These are phyloP conservation scores for Mesostigma viride DNA, from an alignment of 139 green algal genomes.

Conservation along the genomic window DNA sequence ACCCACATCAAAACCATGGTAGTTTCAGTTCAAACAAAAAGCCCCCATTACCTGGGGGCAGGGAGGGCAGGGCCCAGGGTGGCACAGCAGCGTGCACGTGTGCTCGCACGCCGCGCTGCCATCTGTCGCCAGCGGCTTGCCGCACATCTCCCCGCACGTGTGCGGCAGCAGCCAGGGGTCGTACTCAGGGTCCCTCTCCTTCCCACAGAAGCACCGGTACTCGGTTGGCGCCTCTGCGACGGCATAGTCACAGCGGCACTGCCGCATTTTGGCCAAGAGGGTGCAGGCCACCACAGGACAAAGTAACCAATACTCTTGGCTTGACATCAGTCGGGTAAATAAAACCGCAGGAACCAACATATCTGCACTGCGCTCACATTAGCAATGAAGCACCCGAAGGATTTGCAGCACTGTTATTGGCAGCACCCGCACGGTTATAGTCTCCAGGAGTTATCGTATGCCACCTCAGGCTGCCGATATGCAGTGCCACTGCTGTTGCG, in stretches of 20 bases:
- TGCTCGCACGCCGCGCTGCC: constrained; percentile 9
- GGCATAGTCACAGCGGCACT: constrained; percentile 24
- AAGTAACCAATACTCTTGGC: background rate
- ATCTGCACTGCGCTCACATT: background rate
- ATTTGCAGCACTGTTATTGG: background rate
- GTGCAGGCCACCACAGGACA: background rate
- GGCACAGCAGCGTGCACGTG: constrained; percentile 28
- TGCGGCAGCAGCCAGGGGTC: constrained; percentile 26
- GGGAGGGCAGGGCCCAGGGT: too few species aligned
- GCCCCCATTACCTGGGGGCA: constrained; percentile 20
- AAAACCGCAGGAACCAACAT: background rate
- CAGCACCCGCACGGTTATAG: too few species aligned
- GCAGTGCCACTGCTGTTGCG: too few species aligned
- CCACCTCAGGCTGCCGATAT: too few species aligned
- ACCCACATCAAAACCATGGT: too few species aligned
- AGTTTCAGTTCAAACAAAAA: too few species aligned
- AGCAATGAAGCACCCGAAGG: background rate
- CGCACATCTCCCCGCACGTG: constrained; percentile 23
- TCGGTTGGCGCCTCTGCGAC: constrained; percentile 9
- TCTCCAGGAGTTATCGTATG: too few species aligned
- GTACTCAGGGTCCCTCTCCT: constrained; percentile 15
- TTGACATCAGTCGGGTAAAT: background rate
- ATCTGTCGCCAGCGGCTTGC: constrained; percentile 1
- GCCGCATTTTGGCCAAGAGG: background rate
- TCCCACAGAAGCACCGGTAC: constrained; percentile 31